Base-by-base conservation (phyloP, 2,329 filamentous ascomycete genomes). In the Cladosporium sp. region DNA sequence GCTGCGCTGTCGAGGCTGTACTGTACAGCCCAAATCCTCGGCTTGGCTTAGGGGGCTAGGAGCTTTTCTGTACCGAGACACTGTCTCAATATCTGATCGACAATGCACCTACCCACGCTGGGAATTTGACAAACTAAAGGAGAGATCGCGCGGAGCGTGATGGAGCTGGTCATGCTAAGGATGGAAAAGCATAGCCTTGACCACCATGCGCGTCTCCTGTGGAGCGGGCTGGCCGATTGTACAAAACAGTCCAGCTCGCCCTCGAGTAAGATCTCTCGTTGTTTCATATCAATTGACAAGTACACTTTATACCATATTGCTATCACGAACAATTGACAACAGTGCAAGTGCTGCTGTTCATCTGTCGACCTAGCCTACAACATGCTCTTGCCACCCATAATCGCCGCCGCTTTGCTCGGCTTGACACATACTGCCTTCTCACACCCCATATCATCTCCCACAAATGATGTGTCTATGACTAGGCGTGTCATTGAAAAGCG, bases 81-180 rank as follows among this genome's bases (percentile, higher is more conserved):
- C 25, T 56, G 52, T 56, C 52, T 56, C 34, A 38, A 39, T 34
- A 12, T 9, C n/a, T 22, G 52, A 56, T 56, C 52, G 42, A 43
- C 52, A 56, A n/a, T 19, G 42, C 34, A 38, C 19, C 30, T 30
- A 30, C 42, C 28, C 25, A 11, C 25, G 34, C 52, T 47, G 42
- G 37, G n/a, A 25, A 37, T 25, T 17, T 17, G 30, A 9, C 28
- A 38, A 49, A 28, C 52, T n/a, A 38, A 47, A 51, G 34, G 19
- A 56, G 52, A 37, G 40, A 47, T 56, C 52, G 52, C 52, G 42
- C 42, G 52, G 42, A 56, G 52, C 52, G 17, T 28, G 52, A 34
- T 36, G 25, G 42, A 36, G 37, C 38, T 20, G 50, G 37, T 28
- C 42, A 12, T 47, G 19, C 52, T 56, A 47, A 56, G 40, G 52